Conservation (phyloP, 352 stramenopile genomes). For the Plasmopara viticola region DNA sequence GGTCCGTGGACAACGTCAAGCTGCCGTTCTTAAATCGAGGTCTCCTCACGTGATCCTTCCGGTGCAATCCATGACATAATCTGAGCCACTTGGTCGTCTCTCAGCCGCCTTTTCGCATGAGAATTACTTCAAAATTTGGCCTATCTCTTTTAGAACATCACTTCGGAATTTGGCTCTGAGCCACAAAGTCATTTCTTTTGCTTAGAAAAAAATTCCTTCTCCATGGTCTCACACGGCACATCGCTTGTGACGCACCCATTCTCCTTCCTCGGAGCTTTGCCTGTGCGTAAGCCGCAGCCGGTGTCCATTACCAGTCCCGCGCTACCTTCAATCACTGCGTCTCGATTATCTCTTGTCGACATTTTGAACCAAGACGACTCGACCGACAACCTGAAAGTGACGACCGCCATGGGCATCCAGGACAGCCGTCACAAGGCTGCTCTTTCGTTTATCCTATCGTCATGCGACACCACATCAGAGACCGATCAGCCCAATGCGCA, state of each 20-base stretch:
- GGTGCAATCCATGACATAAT: constrained; percentile 33
- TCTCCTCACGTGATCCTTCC: constrained; percentile 15
- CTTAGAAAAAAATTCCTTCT: not conserved
- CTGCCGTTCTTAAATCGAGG: constrained; percentile 4
- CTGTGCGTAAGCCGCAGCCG: constrained; percentile 6
- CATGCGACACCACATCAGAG: constrained; percentile 22
- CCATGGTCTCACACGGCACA: constrained; percentile 2
- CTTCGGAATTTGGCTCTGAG: constrained; percentile 16
- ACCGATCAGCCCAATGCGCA: constrained; percentile 9
- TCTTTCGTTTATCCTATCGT: constrained; percentile 33
- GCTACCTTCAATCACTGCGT: not conserved
- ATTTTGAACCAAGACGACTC: constrained; percentile 18
- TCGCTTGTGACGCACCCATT: constrained; percentile 17
- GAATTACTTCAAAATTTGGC: constrained; percentile 26
- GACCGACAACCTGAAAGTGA: constrained; percentile 10
- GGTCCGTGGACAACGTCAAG: not conserved
- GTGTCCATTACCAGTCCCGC: constrained; percentile 7
- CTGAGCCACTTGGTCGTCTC: constrained; percentile 26
- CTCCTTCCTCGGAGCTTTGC: constrained; percentile 12
- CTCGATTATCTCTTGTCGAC: constrained; percentile 14
- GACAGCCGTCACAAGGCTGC: constrained; percentile 20
- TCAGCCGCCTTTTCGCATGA: constrained; percentile 8
- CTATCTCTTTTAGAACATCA: constrained; percentile 10
- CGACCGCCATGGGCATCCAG: constrained; percentile 6
- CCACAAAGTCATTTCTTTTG: constrained; percentile 1